A percentile compares a stretch with the other conserved stretches of the same genome.
phyloP scores from a whole-genome alignment of 192 early-diverging fungal genomes.

The Entomortierella chlamydospora region DNA sequence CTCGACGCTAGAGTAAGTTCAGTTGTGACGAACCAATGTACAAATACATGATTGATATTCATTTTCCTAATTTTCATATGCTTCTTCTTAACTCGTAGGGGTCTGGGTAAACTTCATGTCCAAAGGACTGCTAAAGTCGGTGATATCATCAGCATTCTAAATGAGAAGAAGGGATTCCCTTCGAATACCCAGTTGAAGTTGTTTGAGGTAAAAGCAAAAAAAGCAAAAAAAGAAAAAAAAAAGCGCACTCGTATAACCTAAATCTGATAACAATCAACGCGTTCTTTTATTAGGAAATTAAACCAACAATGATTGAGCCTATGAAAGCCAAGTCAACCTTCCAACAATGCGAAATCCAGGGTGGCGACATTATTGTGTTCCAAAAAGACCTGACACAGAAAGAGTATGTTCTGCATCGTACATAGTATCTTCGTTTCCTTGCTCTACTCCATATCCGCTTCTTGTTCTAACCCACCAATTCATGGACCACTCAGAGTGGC shows the following conservation, averaged over 20 bases:
- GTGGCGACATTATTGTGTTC: constrained; percentile 94
- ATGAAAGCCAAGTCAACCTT: constrained; percentile 77
- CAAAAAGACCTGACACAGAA: constrained; percentile 69
- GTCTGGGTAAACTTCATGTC: constrained; percentile 67
- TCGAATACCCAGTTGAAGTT: constrained; percentile 68
- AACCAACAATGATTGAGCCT: constrained; percentile 90
- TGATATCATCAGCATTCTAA: constrained; percentile 69
- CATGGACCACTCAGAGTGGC: not conserved
- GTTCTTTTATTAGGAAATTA: constrained; percentile 88
- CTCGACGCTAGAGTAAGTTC: constrained; percentile 68
- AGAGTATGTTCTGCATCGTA: constrained; percentile 44
- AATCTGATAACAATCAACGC: not conserved
- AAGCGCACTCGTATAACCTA: not conserved
- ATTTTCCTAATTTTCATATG: too few species aligned
- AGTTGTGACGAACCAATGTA: not conserved
- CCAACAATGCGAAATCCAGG: constrained; percentile 82
- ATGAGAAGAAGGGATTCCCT: constrained; percentile 66
- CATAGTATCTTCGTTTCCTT: too few species aligned
- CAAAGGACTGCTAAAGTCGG: constrained; percentile 63
- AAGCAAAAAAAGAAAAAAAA: not conserved
- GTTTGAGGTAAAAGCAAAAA: constrained; percentile 64
- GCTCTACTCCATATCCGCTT: not conserved
- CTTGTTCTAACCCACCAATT: too few species aligned
- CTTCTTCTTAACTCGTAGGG: constrained; percentile 46
- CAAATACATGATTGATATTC: too few species aligned